Evolutionary conservation across 2,329 filamentous ascomycete species (phyloP).

Genomic region (Colletotrichum gloeosporioides): DNA sequence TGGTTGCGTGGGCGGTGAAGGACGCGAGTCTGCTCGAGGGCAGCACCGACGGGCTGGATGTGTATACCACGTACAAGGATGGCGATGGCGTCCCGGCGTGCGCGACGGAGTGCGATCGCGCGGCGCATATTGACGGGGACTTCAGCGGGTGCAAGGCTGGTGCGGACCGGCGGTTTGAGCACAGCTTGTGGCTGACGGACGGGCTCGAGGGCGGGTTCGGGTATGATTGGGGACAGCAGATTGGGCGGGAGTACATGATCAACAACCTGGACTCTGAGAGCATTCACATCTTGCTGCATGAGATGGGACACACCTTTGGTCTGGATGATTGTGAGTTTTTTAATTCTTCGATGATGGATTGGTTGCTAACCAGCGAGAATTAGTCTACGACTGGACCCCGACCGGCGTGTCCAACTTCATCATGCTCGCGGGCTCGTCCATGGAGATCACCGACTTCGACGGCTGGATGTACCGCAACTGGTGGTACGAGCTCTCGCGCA

Average conservation of each 20-base stretch:
- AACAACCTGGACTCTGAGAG: constrained; percentile 36
- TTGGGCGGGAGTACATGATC: constrained; percentile 49
- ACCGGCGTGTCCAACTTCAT: constrained; percentile 45
- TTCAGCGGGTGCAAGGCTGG: constrained; percentile 43
- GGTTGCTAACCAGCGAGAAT: neutral
- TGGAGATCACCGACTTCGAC: constrained; percentile 50
- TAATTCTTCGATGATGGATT: neutral
- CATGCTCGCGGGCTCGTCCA: constrained; percentile 48
- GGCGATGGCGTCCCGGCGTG: constrained; percentile 45
- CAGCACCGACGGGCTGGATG: constrained; percentile 36
- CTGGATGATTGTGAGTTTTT: constrained; percentile 36
- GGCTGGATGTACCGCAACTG: constrained; percentile 54
- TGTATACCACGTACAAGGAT: constrained; percentile 45
- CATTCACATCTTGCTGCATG: constrained; percentile 51
- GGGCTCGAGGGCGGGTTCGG: constrained; percentile 48
- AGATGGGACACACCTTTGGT: constrained; percentile 48
- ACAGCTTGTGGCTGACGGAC: constrained; percentile 51
- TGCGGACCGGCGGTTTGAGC: constrained; percentile 44
- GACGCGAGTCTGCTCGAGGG: constrained; percentile 40
- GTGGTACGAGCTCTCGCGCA: constrained; percentile 41
- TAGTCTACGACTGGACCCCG: constrained; percentile 42
- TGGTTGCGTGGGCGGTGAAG: constrained; percentile 48
- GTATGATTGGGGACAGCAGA: constrained; percentile 50
- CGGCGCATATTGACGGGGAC: constrained; percentile 46
- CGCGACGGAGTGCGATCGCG: constrained; percentile 41